Base-by-base conservation (phyloP, 1,284 basidiomycete species). In the Ceratobasidium sp. region DNA sequence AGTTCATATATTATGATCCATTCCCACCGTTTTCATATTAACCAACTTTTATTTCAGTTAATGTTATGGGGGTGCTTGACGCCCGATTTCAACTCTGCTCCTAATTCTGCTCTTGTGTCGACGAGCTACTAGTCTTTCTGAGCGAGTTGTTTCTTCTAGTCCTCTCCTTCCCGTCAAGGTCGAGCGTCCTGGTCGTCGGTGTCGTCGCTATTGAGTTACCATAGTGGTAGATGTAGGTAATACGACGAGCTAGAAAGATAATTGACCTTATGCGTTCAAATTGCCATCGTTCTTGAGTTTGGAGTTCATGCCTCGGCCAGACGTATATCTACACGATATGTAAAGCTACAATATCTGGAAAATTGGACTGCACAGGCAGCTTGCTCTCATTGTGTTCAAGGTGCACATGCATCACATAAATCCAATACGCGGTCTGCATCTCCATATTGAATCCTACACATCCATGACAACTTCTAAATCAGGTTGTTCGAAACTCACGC, bases 351-450 rank as follows among this genome's bases (percentile, higher is more conserved):
- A 24, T 4, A 24, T 19, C 19, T 11, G n/a, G n/a, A n/a, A n/a
- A n/a, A 41, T 41, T 41, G 6, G 11, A 41, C n/a, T n/a, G n/a
- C n/a, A n/a, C n/a, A 17, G 22, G 6, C 31, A 65, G 19, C 51
- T n/a, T n/a, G n/a, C 27, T 24, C 1, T 4, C 22, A 27, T 24
- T 24, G 14, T 22, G 22, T 1, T 27, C n/a, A 4, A n/a, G 51
- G 44, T n/a, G n/a, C n/a, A 17, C 15, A n/a, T 33, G 27, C 63
- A 2, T 27, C 27, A 19, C 33, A 22, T 22, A 41, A 5, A 27
- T 65, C 63, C 17, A 65, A 29, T 14, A 50, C 47, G 11, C 63
- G 63, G 31, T 65, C 63, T 17, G 27, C n/a, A 19, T 17, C 63
- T 31, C 29, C 63, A 19, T 50, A 47, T 50, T 51, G 44, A 22